Percentiles rank a stretch among this genome's conserved stretches.
Conservation (phyloP, 2,329 filamentous ascomycete species). For the Pseudonectria buxi region DNA sequence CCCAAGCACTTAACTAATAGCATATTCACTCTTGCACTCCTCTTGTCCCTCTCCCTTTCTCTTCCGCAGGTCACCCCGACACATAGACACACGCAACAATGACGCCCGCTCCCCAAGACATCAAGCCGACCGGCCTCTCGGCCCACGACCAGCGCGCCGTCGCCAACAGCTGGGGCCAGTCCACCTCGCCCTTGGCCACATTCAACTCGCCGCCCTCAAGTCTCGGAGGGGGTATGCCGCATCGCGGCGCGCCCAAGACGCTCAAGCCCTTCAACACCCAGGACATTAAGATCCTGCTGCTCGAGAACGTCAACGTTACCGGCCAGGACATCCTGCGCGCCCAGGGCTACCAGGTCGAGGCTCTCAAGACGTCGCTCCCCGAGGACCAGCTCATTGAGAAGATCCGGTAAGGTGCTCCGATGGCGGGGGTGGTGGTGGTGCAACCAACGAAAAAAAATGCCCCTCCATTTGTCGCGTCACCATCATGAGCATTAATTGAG, state of each 20-base stretch:
- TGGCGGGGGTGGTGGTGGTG: background rate
- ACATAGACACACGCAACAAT: conserved; percentile 23
- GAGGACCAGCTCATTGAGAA: conserved; percentile 96
- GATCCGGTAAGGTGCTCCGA: conserved; percentile 60
- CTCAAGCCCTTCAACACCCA: conserved; percentile 93
- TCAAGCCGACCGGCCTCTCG: conserved; percentile 30
- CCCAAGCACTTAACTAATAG: too few species aligned
- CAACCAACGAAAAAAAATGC: too few species aligned
- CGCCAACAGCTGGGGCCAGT: conserved; percentile 56
- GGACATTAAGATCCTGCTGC: conserved; percentile 90
- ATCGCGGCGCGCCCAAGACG: conserved; percentile 53
- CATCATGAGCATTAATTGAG: too few species aligned
- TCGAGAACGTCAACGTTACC: conserved; percentile 93
- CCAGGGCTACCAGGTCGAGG: conserved; percentile 96
- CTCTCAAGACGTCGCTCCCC: conserved; percentile 77
- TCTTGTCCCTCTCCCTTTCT: conserved; percentile 24
- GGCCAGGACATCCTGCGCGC: conserved; percentile 73
- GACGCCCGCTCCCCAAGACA: conserved; percentile 42
- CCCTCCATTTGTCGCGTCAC: too few species aligned
- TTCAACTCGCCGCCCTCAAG: conserved; percentile 69
- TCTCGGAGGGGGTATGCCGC: conserved; percentile 40
- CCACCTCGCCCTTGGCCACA: conserved; percentile 65
- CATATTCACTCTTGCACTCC: background rate
- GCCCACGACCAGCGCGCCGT: conserved; percentile 31
- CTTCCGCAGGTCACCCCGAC: conserved; percentile 28